Percentiles rank a stretch among this genome's conserved stretches.
Evolutionary conservation across 257 asterid genomes (phyloP).

Genomic region (Oldenlandia corymbosa): DNA sequence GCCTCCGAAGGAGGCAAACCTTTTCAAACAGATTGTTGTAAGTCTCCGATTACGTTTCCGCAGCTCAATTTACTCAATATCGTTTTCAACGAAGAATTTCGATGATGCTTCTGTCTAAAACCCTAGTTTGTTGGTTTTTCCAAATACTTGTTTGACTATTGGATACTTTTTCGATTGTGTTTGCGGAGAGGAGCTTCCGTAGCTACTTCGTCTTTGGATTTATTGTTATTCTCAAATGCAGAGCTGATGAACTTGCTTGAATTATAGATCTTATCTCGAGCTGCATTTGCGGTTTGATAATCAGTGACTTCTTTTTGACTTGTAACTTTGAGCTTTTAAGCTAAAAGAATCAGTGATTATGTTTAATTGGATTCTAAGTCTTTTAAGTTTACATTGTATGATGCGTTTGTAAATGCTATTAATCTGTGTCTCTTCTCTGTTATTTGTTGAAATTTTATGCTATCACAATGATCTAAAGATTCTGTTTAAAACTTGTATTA

Average conservation of each 20-base stretch:
- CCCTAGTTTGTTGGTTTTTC: conserved; percentile 18
- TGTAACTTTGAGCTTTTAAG: no score
- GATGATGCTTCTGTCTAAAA: no score
- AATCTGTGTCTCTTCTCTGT: background rate
- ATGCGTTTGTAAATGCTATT: background rate
- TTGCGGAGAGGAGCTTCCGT: background rate
- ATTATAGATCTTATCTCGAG: conserved; percentile 6
- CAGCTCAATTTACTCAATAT: conserved; percentile 15
- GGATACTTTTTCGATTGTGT: background rate
- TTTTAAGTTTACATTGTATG: background rate
- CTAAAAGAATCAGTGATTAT: background rate
- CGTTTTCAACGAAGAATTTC: no score
- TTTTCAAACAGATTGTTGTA: conserved; percentile 96
- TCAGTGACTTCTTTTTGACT: no score
- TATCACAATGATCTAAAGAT: background rate
- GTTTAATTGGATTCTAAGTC: background rate
- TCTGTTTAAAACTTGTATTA: background rate
- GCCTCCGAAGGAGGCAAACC: conserved; percentile 98
- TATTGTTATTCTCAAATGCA: background rate
- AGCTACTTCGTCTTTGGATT: background rate
- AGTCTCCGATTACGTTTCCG: conserved; percentile 28
- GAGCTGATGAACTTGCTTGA: background rate
- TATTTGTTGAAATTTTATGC: background rate
- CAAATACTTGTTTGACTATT: conserved; percentile 5
- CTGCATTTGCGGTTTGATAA: background rate